Conservation (phyloP, 129 eudicot species). For the Flaveria robusta region DNA sequence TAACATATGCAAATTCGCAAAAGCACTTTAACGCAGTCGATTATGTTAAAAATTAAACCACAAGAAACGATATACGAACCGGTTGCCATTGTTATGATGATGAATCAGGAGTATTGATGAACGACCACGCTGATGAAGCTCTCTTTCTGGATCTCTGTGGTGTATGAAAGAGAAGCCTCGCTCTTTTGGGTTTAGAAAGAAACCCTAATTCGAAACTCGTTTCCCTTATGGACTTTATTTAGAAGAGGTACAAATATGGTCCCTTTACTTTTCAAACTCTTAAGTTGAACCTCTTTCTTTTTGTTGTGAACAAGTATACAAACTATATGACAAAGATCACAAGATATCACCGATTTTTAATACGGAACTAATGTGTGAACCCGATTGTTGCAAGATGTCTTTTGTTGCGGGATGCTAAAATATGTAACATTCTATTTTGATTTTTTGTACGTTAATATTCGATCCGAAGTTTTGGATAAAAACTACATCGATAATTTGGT, state of each 20-base stretch:
- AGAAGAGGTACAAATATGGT: constrained; percentile 1
- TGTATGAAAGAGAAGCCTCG: constrained; percentile 25
- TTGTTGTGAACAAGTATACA: not conserved
- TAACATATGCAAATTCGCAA: no score
- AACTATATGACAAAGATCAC: no score
- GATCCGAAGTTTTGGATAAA: no score
- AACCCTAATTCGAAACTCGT: constrained; percentile 34
- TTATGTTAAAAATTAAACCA: not conserved
- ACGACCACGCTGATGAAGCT: constrained; percentile 24
- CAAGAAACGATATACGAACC: constrained; percentile 27
- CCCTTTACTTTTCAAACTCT: not conserved
- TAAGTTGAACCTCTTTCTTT: not conserved
- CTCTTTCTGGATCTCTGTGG: constrained; percentile 11
- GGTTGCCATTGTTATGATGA: constrained; percentile 34
- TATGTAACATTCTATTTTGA: no score
- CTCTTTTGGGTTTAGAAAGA: constrained; percentile 14
- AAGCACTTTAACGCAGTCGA: not conserved
- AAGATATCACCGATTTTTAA: no score
- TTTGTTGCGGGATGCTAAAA: no score
- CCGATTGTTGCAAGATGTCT: no score
- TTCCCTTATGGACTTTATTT: not conserved
- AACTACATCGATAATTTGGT: no score
- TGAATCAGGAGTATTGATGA: constrained; percentile 1
- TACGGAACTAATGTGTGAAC: no score
- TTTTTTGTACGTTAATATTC: no score